Percentiles rank a stretch among this genome's conserved stretches.
Evolutionary conservation across 345 rosid genomes (phyloP).

Genomic region (Hibiscus mutabilis): DNA sequence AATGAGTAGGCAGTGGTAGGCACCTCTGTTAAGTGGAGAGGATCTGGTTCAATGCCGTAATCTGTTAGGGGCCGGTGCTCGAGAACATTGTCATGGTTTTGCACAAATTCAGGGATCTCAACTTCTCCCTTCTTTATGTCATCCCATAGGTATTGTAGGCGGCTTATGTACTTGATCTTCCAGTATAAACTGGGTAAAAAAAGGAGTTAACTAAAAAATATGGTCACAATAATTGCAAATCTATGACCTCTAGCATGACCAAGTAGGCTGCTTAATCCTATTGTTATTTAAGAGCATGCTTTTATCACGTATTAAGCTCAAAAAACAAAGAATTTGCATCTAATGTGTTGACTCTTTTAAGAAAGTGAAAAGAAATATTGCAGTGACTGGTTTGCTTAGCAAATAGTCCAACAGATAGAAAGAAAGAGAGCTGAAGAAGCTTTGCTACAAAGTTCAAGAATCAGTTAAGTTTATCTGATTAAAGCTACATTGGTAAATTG

Average conservation of each 20-base stretch:
- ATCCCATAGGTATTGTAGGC: constrained; percentile 82
- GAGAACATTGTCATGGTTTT: constrained; percentile 63
- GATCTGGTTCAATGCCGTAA: constrained; percentile 93
- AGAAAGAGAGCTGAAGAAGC: not conserved
- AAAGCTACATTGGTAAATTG: not conserved
- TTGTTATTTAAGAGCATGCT: not conserved
- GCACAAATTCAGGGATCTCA: constrained; percentile 84
- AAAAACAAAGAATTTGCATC: not conserved
- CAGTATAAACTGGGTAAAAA: constrained; percentile 53
- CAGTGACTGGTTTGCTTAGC: not conserved
- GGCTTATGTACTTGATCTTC: constrained; percentile 89
- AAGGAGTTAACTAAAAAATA: not conserved
- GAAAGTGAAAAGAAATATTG: not conserved
- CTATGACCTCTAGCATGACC: not conserved
- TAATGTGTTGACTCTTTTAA: not conserved
- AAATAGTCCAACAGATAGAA: too few species aligned
- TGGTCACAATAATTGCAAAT: not conserved
- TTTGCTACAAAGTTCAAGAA: constrained; percentile 2
- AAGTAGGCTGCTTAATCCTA: not conserved
- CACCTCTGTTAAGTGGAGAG: constrained; percentile 50
- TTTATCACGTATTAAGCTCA: not conserved
- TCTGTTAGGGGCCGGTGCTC: constrained; percentile 87
- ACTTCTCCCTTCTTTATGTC: constrained; percentile 73
- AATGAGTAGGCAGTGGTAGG: constrained; percentile 47
- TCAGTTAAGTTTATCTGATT: not conserved